Evolutionary conservation across 331 rosid species (phyloP).

Genomic region (Telfairia occidentalis): DNA sequence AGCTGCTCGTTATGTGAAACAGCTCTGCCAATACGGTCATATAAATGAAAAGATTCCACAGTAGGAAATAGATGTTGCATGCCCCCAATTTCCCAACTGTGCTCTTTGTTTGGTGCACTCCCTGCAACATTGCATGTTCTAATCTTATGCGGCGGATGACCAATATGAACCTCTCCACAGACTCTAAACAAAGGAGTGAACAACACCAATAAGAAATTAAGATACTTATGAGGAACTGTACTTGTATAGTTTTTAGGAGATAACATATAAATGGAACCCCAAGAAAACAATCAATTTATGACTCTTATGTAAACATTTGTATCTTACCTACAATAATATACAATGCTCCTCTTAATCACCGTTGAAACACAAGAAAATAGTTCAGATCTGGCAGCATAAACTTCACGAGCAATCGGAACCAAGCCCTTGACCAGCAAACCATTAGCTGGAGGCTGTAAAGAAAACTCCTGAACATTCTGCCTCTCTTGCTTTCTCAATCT

Average conservation of each 20-base stretch:
- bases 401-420: constrained; percentile 42
- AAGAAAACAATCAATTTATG: not conserved
- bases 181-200: constrained; percentile 26
- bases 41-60: constrained; percentile 55
- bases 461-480: constrained; percentile 30
- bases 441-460: constrained; percentile 43
- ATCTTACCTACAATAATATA: constrained; percentile 45
- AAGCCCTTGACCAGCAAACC: constrained; percentile 43
- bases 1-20: constrained; percentile 60
- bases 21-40: constrained; percentile 58
- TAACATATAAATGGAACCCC: not conserved
- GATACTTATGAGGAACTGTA: not conserved
- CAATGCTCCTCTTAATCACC: constrained; percentile 25
- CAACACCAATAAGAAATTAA: not conserved
- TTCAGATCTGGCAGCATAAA: constrained; percentile 43
- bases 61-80: constrained; percentile 39
- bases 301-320: not conserved
- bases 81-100: constrained; percentile 50
- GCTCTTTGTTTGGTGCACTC: constrained; percentile 51
- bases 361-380: constrained; percentile 37
- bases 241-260: not conserved
- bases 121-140: constrained; percentile 54
- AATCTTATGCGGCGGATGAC: constrained; percentile 57
- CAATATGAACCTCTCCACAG: constrained; percentile 61
- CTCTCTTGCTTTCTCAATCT: constrained; percentile 43